Conservation (phyloP, 2,329 filamentous ascomycete species). For the Aureobasidium leucospermi region DNA sequence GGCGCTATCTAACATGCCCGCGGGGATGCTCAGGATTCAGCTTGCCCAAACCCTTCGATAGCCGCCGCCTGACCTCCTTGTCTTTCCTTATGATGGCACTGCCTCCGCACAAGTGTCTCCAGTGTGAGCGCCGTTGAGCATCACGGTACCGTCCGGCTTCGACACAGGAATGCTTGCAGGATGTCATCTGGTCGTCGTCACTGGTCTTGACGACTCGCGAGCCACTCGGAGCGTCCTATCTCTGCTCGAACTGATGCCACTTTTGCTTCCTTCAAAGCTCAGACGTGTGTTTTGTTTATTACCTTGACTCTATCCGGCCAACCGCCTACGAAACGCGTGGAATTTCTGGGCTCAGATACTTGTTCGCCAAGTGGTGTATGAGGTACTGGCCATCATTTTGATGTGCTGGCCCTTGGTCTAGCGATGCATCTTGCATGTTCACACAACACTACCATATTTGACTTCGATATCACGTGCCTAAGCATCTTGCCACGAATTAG, state of each 20-base stretch:
- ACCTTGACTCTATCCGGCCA: neutral
- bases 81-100: neutral
- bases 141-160: conserved; percentile 3
- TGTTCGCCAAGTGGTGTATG: neutral
- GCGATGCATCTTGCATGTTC: neutral
- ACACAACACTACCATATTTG: neutral
- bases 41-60: neutral
- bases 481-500: neutral
- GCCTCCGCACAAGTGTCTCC: neutral
- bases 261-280: neutral
- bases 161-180: neutral
- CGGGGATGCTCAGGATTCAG: neutral
- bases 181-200: neutral
- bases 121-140: neutral
- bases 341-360: neutral
- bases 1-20: neutral
- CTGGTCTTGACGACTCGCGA: neutral
- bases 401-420: neutral
- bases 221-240: neutral
- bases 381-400: neutral
- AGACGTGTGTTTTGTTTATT: neutral
- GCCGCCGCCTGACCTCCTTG: neutral
- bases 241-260: neutral
- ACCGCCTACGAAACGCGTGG: neutral
- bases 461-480: conserved; percentile 6